Percentiles rank a stretch among this genome's conserved stretches.
Conservation (phyloP, 2,329 filamentous ascomycete species). For the Neocucurbitaria cava region DNA sequence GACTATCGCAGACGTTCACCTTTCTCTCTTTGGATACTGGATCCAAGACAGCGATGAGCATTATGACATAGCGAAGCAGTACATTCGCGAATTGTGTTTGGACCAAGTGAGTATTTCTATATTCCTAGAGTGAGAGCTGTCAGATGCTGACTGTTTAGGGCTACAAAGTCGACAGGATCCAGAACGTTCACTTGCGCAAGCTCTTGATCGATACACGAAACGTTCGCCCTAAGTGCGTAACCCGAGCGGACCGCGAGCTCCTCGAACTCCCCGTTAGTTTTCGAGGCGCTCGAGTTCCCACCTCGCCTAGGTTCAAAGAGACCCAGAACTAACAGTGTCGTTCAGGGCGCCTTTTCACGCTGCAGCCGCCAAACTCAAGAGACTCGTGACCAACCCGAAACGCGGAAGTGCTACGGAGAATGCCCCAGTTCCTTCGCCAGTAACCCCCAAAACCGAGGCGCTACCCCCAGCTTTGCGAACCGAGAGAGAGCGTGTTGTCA, state of each 20-base stretch:
- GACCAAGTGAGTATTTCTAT: slow-evolving; percentile 29
- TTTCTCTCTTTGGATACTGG: slow-evolving; percentile 36
- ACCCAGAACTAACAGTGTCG: neutral
- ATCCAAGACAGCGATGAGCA: slow-evolving; percentile 28
- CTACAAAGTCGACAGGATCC: slow-evolving; percentile 26
- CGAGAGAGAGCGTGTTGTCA: neutral
- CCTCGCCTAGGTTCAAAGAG: neutral
- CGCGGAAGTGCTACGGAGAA: too few species aligned
- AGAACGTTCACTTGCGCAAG: slow-evolving; percentile 18
- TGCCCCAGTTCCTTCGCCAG: neutral
- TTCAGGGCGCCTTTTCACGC: neutral
- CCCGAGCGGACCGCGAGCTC: neutral
- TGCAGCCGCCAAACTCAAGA: neutral
- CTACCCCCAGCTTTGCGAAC: neutral
- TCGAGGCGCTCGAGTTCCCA: neutral
- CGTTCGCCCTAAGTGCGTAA: slow-evolving; percentile 11
- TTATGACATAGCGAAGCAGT: slow-evolving; percentile 27
- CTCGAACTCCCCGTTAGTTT: neutral
- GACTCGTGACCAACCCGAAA: neutral
- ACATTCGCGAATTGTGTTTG: slow-evolving; percentile 36
- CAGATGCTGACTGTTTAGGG: slow-evolving; percentile 15
- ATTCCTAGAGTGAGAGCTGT: too few species aligned
- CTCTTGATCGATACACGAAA: slow-evolving; percentile 14
- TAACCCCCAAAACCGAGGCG: neutral
- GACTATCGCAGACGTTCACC: slow-evolving; percentile 32